Conservation (phyloP, 139 green algal species). For the Chlorella sorokiniana region DNA sequence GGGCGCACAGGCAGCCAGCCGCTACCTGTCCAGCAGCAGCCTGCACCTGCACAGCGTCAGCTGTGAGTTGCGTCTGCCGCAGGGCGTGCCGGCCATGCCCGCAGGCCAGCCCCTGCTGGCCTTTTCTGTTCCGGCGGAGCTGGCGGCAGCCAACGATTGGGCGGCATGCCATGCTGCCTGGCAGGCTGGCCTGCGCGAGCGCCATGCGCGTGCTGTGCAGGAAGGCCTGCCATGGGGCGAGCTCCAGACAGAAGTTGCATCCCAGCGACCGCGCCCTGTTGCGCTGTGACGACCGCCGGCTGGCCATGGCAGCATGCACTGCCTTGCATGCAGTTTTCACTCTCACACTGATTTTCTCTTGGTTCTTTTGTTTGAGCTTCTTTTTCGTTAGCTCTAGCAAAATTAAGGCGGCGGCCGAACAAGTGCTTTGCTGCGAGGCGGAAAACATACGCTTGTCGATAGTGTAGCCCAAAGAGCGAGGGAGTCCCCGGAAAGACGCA, state of each 20-base stretch:
- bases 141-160: not conserved
- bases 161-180: not conserved
- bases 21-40: constrained; percentile 40
- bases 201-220: not conserved
- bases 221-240: not conserved
- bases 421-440: too few species aligned
- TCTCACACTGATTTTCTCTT: too few species aligned
- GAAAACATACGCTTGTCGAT: too few species aligned
- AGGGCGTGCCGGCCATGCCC: not conserved
- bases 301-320: not conserved
- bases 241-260: not conserved
- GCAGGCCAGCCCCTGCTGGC: constrained; percentile 16
- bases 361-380: too few species aligned
- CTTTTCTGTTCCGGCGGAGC: constrained; percentile 22
- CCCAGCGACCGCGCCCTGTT: not conserved
- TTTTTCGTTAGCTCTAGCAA: too few species aligned
- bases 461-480: not conserved
- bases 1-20: constrained; percentile 28
- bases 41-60: constrained; percentile 36
- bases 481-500: constrained; percentile 2
- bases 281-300: too few species aligned
- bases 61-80: not conserved
- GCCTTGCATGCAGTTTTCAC: not conserved
- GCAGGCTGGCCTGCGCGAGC: not conserved
- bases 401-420: not conserved